Evolutionary conservation across 495 filamentous ascomycete genomes (phyloP), one percentile per base, ranked within the genome.

Genomic region (Podospora bellae-mahoneyi): DNA sequence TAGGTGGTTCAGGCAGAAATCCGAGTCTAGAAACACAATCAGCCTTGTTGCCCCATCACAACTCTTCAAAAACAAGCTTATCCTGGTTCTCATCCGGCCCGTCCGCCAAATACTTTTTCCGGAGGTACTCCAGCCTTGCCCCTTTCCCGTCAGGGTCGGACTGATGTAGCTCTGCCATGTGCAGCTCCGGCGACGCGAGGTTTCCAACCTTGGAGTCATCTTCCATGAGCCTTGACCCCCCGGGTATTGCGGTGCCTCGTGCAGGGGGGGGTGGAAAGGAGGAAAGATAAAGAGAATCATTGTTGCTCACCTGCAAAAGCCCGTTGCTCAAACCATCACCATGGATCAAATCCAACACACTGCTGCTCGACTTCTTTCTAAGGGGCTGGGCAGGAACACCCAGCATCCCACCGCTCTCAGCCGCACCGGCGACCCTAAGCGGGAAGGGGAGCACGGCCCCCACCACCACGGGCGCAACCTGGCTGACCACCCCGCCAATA

Each of bases 401-500:
- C 18, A 18, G 26, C 34, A n/a, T 4, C 18, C 26, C 26, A 34
- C 54, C 13, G 64, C 64, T 60, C 13, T 16, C 30, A 3, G 10
- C 39, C 34, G 19, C 62, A 20, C 54, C 53, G 0, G 39, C 6
- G 23, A 19, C 13, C 65, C 3, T 4, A 4, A 56, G 27, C 63
- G 18, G 32, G 58, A 26, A 65, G 15, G 7, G 54, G 59, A 7
- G 55, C 26, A 44, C 6, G 18, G 60, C 1, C 19, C 60, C 53
- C 1, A 64, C 69, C 28, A 54, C 32, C n/a, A 59, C 57, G 39
- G 62, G 65, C 23, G 58, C n/a, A 15, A 68, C 57, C 61, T 68
- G 66, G 56, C 62, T 61, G 18, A 69, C 70, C 3, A 56, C 64
- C 30, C 69, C 65, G 10, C 64, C 70, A 68, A 78, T 71, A 23